phyloP scores from a whole-genome alignment of 164 flowering plant genomes.

The Pachysandra terminalis region DNA sequence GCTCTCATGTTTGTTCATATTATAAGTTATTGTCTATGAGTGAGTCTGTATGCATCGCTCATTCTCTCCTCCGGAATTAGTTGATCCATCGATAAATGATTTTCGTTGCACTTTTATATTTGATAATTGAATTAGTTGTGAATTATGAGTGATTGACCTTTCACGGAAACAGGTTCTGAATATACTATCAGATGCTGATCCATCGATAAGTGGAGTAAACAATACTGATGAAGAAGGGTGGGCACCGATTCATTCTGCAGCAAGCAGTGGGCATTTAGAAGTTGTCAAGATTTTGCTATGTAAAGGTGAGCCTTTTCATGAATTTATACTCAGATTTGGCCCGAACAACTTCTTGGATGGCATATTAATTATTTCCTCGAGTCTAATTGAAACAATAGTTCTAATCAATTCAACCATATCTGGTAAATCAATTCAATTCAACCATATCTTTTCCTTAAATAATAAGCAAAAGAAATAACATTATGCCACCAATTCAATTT shows the following conservation, averaged over 20 bases:
- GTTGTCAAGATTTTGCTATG: constrained; percentile 57
- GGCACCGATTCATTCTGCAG: constrained; percentile 93
- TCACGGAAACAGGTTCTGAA: constrained; percentile 50
- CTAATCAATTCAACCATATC: not conserved
- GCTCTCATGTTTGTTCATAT: no score
- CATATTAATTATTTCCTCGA: not conserved
- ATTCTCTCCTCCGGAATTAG: no score
- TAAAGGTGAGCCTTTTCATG: constrained; percentile 35
- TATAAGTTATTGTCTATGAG: no score
- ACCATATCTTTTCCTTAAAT: no score
- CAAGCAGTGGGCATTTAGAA: constrained; percentile 73
- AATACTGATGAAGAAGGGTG: constrained; percentile 90
- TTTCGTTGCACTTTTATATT: not conserved
- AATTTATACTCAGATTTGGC: not conserved
- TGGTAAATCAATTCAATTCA: no score
- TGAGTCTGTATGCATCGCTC: no score
- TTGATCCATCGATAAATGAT: no score
- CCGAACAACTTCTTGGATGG: not conserved
- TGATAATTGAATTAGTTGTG: not conserved
- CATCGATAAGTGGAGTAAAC: constrained; percentile 45
- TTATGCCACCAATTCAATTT: no score
- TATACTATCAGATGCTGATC: constrained; percentile 43
- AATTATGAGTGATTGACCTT: not conserved
- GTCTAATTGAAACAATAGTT: not conserved
- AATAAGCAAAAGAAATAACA: not conserved